These are phyloP conservation scores for Populus tremula DNA, from an alignment of 345 rosid genomes.

Conservation along the genomic window DNA sequence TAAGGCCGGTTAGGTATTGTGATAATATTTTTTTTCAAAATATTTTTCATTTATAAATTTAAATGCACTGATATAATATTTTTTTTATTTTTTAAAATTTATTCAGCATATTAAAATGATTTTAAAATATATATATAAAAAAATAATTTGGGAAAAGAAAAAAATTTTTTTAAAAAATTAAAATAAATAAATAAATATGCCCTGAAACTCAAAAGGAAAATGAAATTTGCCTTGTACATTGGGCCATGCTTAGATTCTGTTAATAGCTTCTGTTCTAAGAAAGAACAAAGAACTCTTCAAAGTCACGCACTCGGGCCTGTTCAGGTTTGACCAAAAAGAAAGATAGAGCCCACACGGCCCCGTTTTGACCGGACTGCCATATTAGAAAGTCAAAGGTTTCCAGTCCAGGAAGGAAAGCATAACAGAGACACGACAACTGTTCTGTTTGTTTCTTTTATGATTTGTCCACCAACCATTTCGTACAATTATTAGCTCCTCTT, in stretches of 20 bases:
- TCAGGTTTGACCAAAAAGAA: background rate
- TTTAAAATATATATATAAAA: too few relatives aligned
- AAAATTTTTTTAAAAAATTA: too few relatives aligned
- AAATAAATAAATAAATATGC: too few relatives aligned
- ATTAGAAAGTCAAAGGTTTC: background rate
- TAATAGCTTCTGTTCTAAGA: background rate
- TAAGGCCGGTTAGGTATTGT: too few relatives aligned
- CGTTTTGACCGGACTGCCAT: background rate
- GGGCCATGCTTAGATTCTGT: background rate
- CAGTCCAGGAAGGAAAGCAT: background rate
- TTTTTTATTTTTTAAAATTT: too few relatives aligned
- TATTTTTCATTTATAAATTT: too few relatives aligned
- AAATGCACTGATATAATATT: too few relatives aligned
- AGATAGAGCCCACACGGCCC: background rate
- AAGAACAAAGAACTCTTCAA: background rate
- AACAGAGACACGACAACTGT: background rate
- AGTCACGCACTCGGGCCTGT: background rate
- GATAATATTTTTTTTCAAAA: rapidly evolving
- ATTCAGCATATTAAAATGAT: too few relatives aligned
- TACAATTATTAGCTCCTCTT: background rate
- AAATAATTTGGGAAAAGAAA: too few relatives aligned
- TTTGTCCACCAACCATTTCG: background rate
- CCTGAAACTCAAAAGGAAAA: too few relatives aligned
- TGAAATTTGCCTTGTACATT: background rate
- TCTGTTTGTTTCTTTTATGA: too few relatives aligned